A percentile compares a stretch with the other conserved stretches of the same genome.
These are phyloP conservation scores for Colletotrichum trifolii DNA, from an alignment of 2,329 filamentous ascomycete species.

Conservation along the genomic window DNA sequence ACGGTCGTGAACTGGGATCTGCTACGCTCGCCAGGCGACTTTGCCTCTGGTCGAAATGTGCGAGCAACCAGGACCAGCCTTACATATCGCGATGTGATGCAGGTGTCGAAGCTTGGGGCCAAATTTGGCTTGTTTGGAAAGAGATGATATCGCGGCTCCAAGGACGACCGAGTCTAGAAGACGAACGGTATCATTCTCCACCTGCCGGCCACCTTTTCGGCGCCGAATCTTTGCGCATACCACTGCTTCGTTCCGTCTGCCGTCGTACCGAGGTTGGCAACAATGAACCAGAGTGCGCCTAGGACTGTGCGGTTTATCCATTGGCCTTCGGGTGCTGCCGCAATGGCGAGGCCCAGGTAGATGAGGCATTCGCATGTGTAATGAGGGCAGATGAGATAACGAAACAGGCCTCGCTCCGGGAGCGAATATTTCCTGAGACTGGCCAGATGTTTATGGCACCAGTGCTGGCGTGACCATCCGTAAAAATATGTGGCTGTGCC, in stretches of 20 bases:
- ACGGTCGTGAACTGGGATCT: conserved; percentile 80
- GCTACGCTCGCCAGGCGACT: conserved; percentile 61
- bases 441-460: conserved; percentile 77
- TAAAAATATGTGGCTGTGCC: conserved; percentile 73
- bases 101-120: conserved; percentile 78
- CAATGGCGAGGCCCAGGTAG: conserved; percentile 81
- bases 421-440: conserved; percentile 84
- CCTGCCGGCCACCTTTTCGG: conserved; percentile 67
- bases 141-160: conserved; percentile 45
- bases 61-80: conserved; percentile 75
- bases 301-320: conserved; percentile 79
- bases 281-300: conserved; percentile 78
- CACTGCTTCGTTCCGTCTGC: conserved; percentile 81
- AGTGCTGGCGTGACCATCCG: conserved; percentile 79
- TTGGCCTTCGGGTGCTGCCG: conserved; percentile 75
- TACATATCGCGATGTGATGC: conserved; percentile 88
- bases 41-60: conserved; percentile 63
- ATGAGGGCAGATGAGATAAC: conserved; percentile 82
- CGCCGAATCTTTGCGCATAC: conserved; percentile 82
- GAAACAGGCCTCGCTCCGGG: conserved; percentile 79
- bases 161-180: conserved; percentile 53
- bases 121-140: conserved; percentile 68
- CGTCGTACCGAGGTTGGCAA: conserved; percentile 83
- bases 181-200: conserved; percentile 83
- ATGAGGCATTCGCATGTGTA: conserved; percentile 90